Conservation (phyloP, 768 basidiomycete genomes). For the Fistulinella prunicolor region DNA sequence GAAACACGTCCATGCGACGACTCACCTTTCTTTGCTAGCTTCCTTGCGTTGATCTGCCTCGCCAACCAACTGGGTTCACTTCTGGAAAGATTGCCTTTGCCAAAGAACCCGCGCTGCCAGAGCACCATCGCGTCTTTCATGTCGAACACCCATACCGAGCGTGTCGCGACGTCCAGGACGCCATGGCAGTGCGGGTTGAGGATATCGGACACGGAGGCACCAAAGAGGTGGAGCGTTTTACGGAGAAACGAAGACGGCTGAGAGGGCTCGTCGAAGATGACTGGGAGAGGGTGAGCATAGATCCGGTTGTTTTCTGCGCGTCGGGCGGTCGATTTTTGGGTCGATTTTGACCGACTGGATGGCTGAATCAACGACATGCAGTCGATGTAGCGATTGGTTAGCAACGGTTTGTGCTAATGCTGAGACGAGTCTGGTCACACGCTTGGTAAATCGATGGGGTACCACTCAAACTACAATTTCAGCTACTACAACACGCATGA, state of each 20-base stretch:
- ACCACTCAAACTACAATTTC: too few relatives aligned
- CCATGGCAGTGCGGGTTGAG: slow-evolving; percentile 76
- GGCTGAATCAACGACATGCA: slow-evolving; percentile 46
- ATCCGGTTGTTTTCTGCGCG: slow-evolving; percentile 64
- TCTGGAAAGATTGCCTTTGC: slow-evolving; percentile 91
- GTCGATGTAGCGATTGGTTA: too few relatives aligned
- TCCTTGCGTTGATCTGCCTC: slow-evolving; percentile 63
- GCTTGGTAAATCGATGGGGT: too few relatives aligned
- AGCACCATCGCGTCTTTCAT: slow-evolving; percentile 61
- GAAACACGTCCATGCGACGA: too few relatives aligned
- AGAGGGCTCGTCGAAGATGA: slow-evolving; percentile 42
- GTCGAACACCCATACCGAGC: slow-evolving; percentile 84
- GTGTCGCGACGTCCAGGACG: slow-evolving; percentile 70
- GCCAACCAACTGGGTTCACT: slow-evolving; percentile 95
- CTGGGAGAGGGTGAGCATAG: slow-evolving; percentile 71
- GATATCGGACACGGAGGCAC: slow-evolving; percentile 55
- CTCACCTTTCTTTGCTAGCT: slow-evolving; percentile 57
- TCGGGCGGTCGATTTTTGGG: slow-evolving; percentile 50
- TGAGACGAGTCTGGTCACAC: too few relatives aligned
- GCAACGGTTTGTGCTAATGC: too few relatives aligned
- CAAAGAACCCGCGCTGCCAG: slow-evolving; percentile 94
- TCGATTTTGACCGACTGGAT: slow-evolving; percentile 35
- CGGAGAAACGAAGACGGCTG: slow-evolving; percentile 39
- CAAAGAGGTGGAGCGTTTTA: slow-evolving; percentile 52
- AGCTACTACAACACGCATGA: neutral